A percentile compares a stretch with the other conserved stretches of the same genome.
Conservation (phyloP, 306 rosid species). For the Quercus berberidifolia region DNA sequence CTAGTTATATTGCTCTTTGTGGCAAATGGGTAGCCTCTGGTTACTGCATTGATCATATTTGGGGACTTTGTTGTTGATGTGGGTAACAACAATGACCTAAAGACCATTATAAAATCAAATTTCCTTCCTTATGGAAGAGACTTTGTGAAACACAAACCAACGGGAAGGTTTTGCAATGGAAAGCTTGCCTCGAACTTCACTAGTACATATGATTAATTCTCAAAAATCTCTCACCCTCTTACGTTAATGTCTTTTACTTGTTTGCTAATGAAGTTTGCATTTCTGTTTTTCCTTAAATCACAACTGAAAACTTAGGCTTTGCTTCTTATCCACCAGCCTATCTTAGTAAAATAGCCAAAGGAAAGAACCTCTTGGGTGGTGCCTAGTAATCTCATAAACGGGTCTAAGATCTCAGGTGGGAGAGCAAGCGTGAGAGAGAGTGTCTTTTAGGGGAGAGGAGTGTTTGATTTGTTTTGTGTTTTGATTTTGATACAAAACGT, state of each 20-base stretch:
- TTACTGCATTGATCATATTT: slow-evolving; percentile 72
- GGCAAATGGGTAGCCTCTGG: slow-evolving; percentile 48
- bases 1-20: slow-evolving; percentile 18
- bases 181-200: slow-evolving; percentile 56
- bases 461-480: too few species aligned
- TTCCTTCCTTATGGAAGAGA: slow-evolving; percentile 78
- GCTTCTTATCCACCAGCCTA: slow-evolving; percentile 37
- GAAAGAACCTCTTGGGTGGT: slow-evolving; percentile 35
- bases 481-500: too few species aligned
- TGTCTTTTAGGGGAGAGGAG: too few species aligned
- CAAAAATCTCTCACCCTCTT: background rate
- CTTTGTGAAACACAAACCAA: slow-evolving; percentile 39
- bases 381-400: background rate
- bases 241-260: background rate
- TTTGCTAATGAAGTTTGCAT: background rate
- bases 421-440: too few species aligned
- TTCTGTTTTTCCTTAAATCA: background rate
- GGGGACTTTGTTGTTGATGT: slow-evolving; percentile 67
- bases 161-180: slow-evolving; percentile 76
- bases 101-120: slow-evolving; percentile 46
- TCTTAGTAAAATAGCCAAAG: slow-evolving; percentile 23
- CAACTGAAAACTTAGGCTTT: slow-evolving; percentile 36
- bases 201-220: slow-evolving; percentile 25
- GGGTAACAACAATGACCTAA: slow-evolving; percentile 56
- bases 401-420: too few species aligned